Base-by-base conservation (phyloP, 2,329 filamentous ascomycete species). In the Escovopsis sp. region DNA sequence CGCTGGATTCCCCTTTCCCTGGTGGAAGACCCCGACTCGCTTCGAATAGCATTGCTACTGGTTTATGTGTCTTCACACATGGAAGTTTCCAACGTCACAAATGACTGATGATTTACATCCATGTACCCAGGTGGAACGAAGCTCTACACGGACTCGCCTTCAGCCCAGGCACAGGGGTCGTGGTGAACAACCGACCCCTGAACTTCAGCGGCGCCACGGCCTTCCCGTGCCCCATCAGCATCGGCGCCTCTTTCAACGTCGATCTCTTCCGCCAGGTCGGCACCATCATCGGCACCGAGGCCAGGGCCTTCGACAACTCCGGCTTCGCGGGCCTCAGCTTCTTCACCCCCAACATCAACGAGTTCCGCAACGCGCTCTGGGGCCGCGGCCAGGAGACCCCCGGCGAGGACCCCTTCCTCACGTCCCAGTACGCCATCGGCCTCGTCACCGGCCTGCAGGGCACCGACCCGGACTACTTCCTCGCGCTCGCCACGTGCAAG, bases 291-390 rank as follows among this genome's bases (percentile, higher is more conserved):
- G 55, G 56, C 27, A 78, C 67, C 0, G 76, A 82, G 48, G 72
- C 71, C 1, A 62, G 77, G 27, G 75, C 76, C 0, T 81, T 78
- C 48, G 73, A 62, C 46, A 81, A 81, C 44, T 63, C 51, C 7
- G 70, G 68, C 4, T 57, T 63, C 11, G 66, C 65, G 2, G 69
- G 68, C 0, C 48, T 73, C 12, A 65, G 76, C 48, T 75, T 63
- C 47, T 79, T 72, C 68, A 75, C 76, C 0, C 76, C 76, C 0
- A 79, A 79, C 45, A 74, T 80, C 50, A 79, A 79, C 45, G 64
- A 70, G 0, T 79, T 70, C 55, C 66, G 66, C 27, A 72, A 77
- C 45, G 73, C 74, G 0, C 57, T 75, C 18, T 76, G 72, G 73
- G 73, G 73, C 1, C 58, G 73, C 8, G 73, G 72, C 0, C 62